phyloP scores from a whole-genome alignment of 768 basidiomycete genomes.

The Auricularia auricula-judae region DNA sequence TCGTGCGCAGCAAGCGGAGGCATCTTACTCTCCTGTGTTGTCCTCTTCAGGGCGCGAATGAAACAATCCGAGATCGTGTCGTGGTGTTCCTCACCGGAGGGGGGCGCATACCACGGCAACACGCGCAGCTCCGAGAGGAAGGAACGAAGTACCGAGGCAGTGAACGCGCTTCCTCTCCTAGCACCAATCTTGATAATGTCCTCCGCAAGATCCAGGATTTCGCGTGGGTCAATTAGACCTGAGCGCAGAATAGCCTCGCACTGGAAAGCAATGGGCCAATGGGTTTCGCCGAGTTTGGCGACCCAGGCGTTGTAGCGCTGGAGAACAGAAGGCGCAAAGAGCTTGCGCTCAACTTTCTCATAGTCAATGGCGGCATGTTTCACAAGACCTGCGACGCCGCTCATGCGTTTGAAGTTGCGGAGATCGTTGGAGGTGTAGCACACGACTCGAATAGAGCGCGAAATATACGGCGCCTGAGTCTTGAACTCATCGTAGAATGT shows the following conservation, averaged over 20 bases:
- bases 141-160: constrained; percentile 29
- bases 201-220: constrained; percentile 34
- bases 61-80: not conserved
- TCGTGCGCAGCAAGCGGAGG: not conserved
- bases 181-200: constrained; percentile 21
- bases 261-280: constrained; percentile 52
- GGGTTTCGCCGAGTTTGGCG: constrained; percentile 12
- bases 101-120: not conserved
- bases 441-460: constrained; percentile 40
- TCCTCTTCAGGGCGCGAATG: not conserved
- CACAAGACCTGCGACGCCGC: constrained; percentile 26
- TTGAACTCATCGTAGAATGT: not conserved
- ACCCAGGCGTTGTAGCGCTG: constrained; percentile 24
- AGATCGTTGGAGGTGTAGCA: constrained; percentile 27
- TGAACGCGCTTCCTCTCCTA: constrained; percentile 23
- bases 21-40: not conserved
- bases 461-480: constrained; percentile 31
- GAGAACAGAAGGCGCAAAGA: constrained; percentile 33
- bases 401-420: constrained; percentile 26
- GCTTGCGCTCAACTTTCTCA: constrained; percentile 27
- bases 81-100: not conserved
- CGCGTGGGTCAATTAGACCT: constrained; percentile 35
- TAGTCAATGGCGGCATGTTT: constrained; percentile 20
- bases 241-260: constrained; percentile 32
- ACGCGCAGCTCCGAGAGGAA: constrained; percentile 21